Percentiles rank a stretch among this genome's conserved stretches.
These are phyloP conservation scores for Dactylonectria macrodidyma DNA, from an alignment of 2,329 filamentous ascomycete genomes.

Conservation along the genomic window DNA sequence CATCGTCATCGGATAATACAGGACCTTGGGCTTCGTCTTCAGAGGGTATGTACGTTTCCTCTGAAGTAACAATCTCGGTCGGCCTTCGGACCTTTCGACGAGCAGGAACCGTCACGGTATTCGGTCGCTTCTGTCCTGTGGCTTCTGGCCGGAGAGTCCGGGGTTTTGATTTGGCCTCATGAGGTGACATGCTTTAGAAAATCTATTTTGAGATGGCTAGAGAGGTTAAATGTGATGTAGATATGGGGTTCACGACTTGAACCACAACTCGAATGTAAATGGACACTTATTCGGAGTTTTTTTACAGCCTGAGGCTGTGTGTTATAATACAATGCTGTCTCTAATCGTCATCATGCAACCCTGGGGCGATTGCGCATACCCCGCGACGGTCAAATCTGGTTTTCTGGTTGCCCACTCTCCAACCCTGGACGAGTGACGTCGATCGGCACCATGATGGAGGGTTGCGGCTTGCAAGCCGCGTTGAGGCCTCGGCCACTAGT, in stretches of 20 bases:
- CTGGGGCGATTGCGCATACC: conserved; percentile 36
- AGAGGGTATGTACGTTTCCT: conserved; percentile 20
- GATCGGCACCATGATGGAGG: conserved; percentile 28
- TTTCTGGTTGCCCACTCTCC: conserved; percentile 18
- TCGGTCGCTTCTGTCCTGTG: not conserved
- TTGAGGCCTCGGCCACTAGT: not conserved
- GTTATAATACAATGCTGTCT: conserved; percentile 22
- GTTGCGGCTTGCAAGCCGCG: not conserved
- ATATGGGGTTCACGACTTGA: conserved; percentile 6
- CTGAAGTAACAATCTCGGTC: conserved; percentile 26
- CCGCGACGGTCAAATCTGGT: conserved; percentile 44
- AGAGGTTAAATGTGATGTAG: not conserved
- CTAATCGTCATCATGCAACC: conserved; percentile 45
- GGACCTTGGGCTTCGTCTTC: conserved; percentile 1
- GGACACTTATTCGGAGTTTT: not conserved
- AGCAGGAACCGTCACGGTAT: not conserved
- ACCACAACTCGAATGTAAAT: conserved; percentile 5
- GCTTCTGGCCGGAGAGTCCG: not conserved
- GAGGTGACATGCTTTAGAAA: conserved; percentile 12
- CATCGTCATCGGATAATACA: conserved; percentile 31
- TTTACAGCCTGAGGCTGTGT: conserved; percentile 12
- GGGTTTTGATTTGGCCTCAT: not conserved
- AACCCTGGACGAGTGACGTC: conserved; percentile 47
- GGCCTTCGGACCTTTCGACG: conserved; percentile 18
- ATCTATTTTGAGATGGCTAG: not conserved